Evolutionary conservation across 2,329 filamentous ascomycete genomes (phyloP).

Genomic region (Aspergillus novofumigatus): DNA sequence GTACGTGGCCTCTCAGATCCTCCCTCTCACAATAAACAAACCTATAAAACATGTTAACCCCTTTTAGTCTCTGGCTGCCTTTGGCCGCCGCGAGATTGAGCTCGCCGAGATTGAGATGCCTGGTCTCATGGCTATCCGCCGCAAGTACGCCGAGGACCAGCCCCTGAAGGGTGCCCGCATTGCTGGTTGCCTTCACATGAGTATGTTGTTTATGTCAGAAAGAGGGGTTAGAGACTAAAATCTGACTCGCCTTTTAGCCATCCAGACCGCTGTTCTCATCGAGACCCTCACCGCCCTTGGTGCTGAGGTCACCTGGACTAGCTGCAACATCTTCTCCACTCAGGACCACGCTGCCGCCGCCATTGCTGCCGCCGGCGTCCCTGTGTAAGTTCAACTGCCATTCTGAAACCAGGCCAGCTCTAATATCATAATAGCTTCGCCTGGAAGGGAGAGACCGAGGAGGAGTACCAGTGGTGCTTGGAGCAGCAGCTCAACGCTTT

Average conservation of each 20-base stretch:
- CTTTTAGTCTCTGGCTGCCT: constrained; percentile 75
- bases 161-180: constrained; percentile 92
- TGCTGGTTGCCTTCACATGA: constrained; percentile 98
- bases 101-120: constrained; percentile 96
- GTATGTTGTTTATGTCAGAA: constrained; percentile 40
- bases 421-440: constrained; percentile 49
- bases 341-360: constrained; percentile 97
- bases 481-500: constrained; percentile 97
- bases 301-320: constrained; percentile 98
- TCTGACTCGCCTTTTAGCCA: constrained; percentile 51
- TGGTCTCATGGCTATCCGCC: constrained; percentile 90
- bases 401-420: constrained; percentile 21
- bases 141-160: constrained; percentile 89
- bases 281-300: constrained; percentile 93
- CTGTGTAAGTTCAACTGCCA: constrained; percentile 55
- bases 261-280: constrained; percentile 98
- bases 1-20: constrained; percentile 36
- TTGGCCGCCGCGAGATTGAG: constrained; percentile 98
- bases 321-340: constrained; percentile 99
- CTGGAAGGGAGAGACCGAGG: constrained; percentile 92
- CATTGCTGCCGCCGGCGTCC: constrained; percentile 88
- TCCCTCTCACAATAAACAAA: neutral
- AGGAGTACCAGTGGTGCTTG: constrained; percentile 99
- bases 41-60: constrained; percentile 5
- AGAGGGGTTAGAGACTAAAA: neutral